These are phyloP conservation scores for Pseudonitzschia multistriata DNA, from an alignment of 108 stramenopile species.

Conservation along the genomic window DNA sequence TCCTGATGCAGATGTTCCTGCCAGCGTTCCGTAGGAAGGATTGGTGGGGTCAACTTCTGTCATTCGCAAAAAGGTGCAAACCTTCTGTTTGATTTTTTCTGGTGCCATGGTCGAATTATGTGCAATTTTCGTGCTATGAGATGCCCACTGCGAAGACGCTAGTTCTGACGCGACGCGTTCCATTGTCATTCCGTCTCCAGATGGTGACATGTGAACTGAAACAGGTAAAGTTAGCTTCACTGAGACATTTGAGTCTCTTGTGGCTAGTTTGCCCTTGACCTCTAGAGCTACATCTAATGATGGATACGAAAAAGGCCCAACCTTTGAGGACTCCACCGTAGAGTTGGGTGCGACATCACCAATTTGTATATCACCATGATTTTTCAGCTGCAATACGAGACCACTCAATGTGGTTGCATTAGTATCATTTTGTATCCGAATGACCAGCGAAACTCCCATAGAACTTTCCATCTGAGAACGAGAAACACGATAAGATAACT, in stretches of 20 bases:
- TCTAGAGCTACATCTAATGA: constrained; percentile 23
- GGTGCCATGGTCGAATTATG: background rate
- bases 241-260: constrained; percentile 27
- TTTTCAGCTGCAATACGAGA: constrained; percentile 30
- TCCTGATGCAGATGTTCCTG: constrained; percentile 31
- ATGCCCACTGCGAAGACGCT: constrained; percentile 32
- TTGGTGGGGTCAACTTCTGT: constrained; percentile 30
- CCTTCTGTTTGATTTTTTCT: constrained; percentile 20
- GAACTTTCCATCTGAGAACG: background rate
- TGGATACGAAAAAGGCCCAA: constrained; percentile 31
- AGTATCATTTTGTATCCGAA: constrained; percentile 35
- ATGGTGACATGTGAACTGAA: constrained; percentile 31
- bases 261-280: constrained; percentile 37
- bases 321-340: constrained; percentile 30
- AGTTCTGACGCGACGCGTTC: constrained; percentile 40
- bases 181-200: constrained; percentile 28
- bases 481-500: constrained; percentile 32
- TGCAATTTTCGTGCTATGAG: constrained; percentile 31
- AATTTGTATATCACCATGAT: constrained; percentile 19
- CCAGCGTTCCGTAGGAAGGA: constrained; percentile 40
- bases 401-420: constrained; percentile 18
- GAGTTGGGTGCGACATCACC: constrained; percentile 31
- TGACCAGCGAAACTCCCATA: constrained; percentile 17
- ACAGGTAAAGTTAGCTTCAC: constrained; percentile 39
- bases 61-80: constrained; percentile 34